Evolutionary conservation across 2,329 filamentous ascomycete species (phyloP), one percentile per base, ranked within the genome.

Genomic region (Amphichorda felina): DNA sequence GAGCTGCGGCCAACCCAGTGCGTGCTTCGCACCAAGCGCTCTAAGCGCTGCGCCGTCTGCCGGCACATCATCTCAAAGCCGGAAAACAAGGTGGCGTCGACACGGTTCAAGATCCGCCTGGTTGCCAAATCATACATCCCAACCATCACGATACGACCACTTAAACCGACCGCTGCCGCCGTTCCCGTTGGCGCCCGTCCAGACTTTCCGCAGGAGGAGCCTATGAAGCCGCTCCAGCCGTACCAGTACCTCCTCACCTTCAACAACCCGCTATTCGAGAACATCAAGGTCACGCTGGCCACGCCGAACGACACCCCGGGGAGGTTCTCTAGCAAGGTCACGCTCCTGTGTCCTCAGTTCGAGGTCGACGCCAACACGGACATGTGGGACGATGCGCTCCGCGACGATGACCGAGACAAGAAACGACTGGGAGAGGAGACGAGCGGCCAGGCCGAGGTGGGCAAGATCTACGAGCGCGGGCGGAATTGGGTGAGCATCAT

Each of bases 401-500:
- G 78, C 52, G 74, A 70, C 41, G 59, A 64, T 21, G 52, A 45
- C 18, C 41, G 38, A 40, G 55, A 59, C 52, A 54, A 53, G 53
- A 55, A 51, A 44, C 51, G 49, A 51, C 60, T 49, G 47, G 53
- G 53, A 48, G 63, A 60, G 49, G 61, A 56, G 40, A 46, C 60
- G 48, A 51, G 50, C 43, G 47, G 63, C 34, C 71, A 75, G 33
- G 75, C 83, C 13, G 87, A 94, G 56, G 84, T 84, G 0, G 91
- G 89, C 35, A 96, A 96, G 59, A 79, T 96, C n/a, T 98, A 86
- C 83, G 88, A 95, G 43, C 75, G 80, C 36, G 89, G 88, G 0
- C 70, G 88, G 25, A 98, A 96, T 55, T 95, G 88, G 84, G 91
- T 91, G 13, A 91, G 80, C 44, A 85, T 98, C 9, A 83, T 95